Evolutionary conservation across 371 early-diverging fungal genomes (phyloP).

Genomic region (Syncephalastrum monosporum): DNA sequence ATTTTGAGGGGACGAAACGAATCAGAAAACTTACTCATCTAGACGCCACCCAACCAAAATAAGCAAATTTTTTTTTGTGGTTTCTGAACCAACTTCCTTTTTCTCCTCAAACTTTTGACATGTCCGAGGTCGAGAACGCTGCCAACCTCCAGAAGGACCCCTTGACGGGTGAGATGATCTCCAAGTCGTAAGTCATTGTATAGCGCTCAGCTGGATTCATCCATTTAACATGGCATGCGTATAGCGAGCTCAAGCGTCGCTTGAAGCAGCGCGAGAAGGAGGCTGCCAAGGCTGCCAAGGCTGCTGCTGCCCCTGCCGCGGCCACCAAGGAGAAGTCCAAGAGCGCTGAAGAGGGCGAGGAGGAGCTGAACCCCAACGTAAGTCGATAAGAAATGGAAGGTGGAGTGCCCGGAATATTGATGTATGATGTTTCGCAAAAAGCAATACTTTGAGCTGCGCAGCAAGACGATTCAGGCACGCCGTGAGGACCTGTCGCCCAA

Average conservation of each 20-base stretch:
- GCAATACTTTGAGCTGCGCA: conserved; percentile 97
- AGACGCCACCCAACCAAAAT: too few species aligned
- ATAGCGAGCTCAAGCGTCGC: conserved; percentile 92
- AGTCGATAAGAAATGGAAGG: conserved; percentile 18
- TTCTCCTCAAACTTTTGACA: conserved; percentile 8
- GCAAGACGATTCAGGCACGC: conserved; percentile 79
- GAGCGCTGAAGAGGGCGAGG: conserved; percentile 74
- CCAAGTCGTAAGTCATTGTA: conserved; percentile 75
- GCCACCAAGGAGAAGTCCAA: conserved; percentile 59
- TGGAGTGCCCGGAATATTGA: not conserved
- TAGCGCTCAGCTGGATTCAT: not conserved
- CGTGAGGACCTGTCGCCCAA: conserved; percentile 75
- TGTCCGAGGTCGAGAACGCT: conserved; percentile 19
- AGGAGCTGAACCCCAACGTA: conserved; percentile 84
- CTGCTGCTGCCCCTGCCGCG: conserved; percentile 60
- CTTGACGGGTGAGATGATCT: conserved; percentile 93
- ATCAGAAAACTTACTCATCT: too few species aligned
- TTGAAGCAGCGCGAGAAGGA: conserved; percentile 87
- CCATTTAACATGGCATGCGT: conserved; percentile 4
- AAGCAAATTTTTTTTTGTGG: too few species aligned
- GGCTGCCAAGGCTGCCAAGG: conserved; percentile 75
- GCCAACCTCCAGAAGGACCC: conserved; percentile 75
- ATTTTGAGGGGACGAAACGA: too few species aligned
- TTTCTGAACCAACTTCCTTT: conserved; percentile 1
- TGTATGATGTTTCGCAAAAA: conserved; percentile 17